Conservation (phyloP, 2,329 filamentous ascomycete species). For the Nemania diffusa region DNA sequence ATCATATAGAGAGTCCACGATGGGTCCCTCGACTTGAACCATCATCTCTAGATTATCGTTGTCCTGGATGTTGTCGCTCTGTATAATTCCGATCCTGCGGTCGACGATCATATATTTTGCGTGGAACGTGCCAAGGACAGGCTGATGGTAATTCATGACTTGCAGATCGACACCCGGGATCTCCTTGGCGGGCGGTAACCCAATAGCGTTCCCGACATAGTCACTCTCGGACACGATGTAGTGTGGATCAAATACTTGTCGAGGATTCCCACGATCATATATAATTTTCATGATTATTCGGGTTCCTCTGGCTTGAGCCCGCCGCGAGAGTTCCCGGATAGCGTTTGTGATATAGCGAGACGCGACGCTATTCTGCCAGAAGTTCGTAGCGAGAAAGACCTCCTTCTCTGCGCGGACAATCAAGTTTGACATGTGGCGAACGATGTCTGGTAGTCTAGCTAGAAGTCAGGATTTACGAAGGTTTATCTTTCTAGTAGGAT, state of each 20-base stretch:
- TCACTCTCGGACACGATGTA: constrained; percentile 66
- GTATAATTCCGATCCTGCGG: constrained; percentile 73
- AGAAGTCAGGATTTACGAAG: constrained; percentile 1
- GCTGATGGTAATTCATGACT: constrained; percentile 77
- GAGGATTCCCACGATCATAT: constrained; percentile 75
- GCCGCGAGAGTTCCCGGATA: constrained; percentile 73
- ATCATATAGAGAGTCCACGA: constrained; percentile 81
- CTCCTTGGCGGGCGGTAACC: constrained; percentile 70
- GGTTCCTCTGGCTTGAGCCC: constrained; percentile 66
- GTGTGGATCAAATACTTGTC: constrained; percentile 74
- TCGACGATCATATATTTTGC: constrained; percentile 83
- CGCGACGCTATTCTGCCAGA: constrained; percentile 76
- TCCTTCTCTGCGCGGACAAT: constrained; percentile 79
- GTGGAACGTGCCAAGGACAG: constrained; percentile 79
- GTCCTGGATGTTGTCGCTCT: constrained; percentile 83
- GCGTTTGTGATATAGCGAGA: constrained; percentile 74
- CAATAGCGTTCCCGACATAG: constrained; percentile 67
- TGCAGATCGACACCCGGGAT: constrained; percentile 78
- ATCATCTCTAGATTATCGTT: constrained; percentile 88
- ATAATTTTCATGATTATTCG: constrained; percentile 77
- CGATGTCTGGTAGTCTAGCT: constrained; percentile 71
- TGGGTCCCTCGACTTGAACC: constrained; percentile 77
- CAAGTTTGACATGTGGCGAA: constrained; percentile 78
- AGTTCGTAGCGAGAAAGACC: constrained; percentile 79
- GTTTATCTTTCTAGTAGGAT: neutral